Evolutionary conservation across 768 basidiomycete genomes (phyloP), one percentile per base, ranked within the genome.

Genomic region (Naematelia aurantialba): DNA sequence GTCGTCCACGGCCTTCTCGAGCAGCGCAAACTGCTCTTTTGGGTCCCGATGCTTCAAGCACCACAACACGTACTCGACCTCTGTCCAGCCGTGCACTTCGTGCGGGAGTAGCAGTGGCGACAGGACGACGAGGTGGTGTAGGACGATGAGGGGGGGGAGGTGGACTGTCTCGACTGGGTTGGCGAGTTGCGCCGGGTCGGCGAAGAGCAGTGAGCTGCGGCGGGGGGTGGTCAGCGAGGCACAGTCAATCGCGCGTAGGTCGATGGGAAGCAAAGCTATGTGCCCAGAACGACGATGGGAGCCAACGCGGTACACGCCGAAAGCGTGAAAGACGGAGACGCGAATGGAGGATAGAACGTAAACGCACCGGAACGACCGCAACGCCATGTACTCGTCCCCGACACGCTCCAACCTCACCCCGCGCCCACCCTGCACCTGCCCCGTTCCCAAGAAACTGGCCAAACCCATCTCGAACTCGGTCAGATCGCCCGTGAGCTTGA

Each of bases 11-110:
- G 88, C 87, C 14, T 87, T 83, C 54, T 92, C 89, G 11, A 99
- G 79, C 46, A 98, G 81, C 13, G 83, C 84, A 83, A 85, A 84
- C 5, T 87, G 83, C 73, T 97, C 94, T 25, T 62, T 58, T 59
- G 82, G 83, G 60, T 87, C 85, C 1, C 85, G 80, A 70, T 97
- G 96, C 73, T 96, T 93, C 59, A 90, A 88, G 12, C 98, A 82
- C 92, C 93, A 99, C 45, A 89, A 84, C 50, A 96, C 89, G 76
- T 99, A 99, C 79, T 98, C 96, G 2, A 87, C 83, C 72, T 97
- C 91, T 58, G 89, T 87, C 94, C 96, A 98, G 0, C 88, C 87
- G 70, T 97, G 91, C 56, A 91, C 76, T 50, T 83, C 82, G 74
- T 99, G 91, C 10, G 96, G 94, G 39, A 98, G 81, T 4, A 68